Evolutionary conservation across 306 rosid species (phyloP), one percentile per base, ranked within the genome.

Genomic region (Cicer pinnatifidum): DNA sequence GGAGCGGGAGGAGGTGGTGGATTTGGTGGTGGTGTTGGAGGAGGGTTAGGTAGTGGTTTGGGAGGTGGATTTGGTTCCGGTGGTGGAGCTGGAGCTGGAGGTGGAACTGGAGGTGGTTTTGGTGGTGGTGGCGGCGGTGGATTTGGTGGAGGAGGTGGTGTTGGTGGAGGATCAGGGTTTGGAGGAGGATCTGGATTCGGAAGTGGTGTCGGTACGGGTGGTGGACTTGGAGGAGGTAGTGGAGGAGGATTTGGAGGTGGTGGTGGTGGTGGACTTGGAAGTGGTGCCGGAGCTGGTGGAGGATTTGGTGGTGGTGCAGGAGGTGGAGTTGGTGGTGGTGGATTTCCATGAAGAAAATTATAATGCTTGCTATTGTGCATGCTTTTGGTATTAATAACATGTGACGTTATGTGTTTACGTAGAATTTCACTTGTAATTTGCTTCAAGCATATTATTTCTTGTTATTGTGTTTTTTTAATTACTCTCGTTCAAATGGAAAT

Each of bases 1-100:
- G 88, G 90, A 2, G 44, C 75, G 0, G 95, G 95, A 5, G 89
- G 90, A 1, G 95, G 95, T 0, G 90, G 90, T 1, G 88, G 91
- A 0, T 81, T 84, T 11, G 88, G 90, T 10, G 86, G 82, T 1
- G 88, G 88, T 0, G 85, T 75, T 13, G 91, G 83, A 6, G 83
- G 61, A 69, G 87, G 86, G 0, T 47, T 83, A 59, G 86, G 86
- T 20, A 84, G 77, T 17, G 83, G 84, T 3, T 19, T 77, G 0
- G 86, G 86, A 66, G 73, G 65, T 4, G 86, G 86, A n/a, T 83
- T 83, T 72, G 87, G 86, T 51, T 83, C 43, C 0, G 83, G 86
- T 57, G 86, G 38, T 0, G 86, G 71, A 2, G 71, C 16, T 28
- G 65, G 85, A 1, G 72, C 23, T 19, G 20, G 20, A 19, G 20